Evolutionary conservation across 2,329 filamentous ascomycete genomes (phyloP).

Genomic region (Allantophomopsis cytisporea): DNA sequence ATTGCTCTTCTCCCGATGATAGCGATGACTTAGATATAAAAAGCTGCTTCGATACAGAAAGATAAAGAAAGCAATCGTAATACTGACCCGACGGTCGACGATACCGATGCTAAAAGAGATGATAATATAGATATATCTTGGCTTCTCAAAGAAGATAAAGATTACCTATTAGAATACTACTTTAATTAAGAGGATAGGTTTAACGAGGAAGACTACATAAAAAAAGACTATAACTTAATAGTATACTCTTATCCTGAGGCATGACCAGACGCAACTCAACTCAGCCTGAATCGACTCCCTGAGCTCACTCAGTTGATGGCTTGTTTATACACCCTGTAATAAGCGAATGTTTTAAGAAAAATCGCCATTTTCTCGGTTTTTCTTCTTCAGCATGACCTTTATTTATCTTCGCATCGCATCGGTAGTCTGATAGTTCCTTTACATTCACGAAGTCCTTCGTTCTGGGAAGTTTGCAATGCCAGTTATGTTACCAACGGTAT

Average conservation of each 20-base stretch:
- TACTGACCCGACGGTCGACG: slow-evolving; percentile 15
- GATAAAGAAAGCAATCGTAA: slow-evolving; percentile 6
- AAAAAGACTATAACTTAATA: slow-evolving; percentile 1
- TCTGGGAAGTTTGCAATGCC: too few relatives aligned
- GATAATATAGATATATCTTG: slow-evolving; percentile 1
- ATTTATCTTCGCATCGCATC: too few relatives aligned
- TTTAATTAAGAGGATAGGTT: slow-evolving; percentile 7
- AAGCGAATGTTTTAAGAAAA: too few relatives aligned
- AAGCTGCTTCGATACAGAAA: slow-evolving; percentile 10
- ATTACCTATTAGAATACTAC: slow-evolving; percentile 7
- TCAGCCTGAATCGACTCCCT: too few relatives aligned
- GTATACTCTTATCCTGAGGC: not conserved
- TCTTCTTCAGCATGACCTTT: too few relatives aligned
- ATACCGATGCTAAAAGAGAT: slow-evolving; percentile 2
- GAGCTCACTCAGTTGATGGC: too few relatives aligned
- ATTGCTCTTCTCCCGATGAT: slow-evolving; percentile 6
- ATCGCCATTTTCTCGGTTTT: not conserved
- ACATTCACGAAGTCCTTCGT: too few relatives aligned
- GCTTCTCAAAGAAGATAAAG: slow-evolving; percentile 9
- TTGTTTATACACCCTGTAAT: too few relatives aligned
- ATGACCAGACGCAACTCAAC: too few relatives aligned
- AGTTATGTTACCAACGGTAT: too few relatives aligned
- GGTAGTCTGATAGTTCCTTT: too few relatives aligned
- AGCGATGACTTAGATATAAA: slow-evolving; percentile 9
- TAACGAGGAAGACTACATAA: slow-evolving; percentile 2